Base-by-base conservation (phyloP, 768 basidiomycete genomes). In the Xerocomus brunneocitrinus region DNA sequence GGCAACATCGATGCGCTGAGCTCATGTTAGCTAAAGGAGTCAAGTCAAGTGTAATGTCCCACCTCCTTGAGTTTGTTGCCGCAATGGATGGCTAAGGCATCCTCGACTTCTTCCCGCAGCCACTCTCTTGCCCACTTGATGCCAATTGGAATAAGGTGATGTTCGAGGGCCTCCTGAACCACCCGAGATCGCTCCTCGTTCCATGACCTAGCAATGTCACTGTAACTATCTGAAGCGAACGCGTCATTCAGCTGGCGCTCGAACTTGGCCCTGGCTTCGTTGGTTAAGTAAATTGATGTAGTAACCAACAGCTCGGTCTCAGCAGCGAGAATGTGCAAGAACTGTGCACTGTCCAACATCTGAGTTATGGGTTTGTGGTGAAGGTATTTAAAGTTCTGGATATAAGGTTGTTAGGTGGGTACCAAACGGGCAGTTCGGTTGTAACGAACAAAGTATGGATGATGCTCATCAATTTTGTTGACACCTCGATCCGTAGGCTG, bases 321-420 rank as follows among this genome's bases (percentile, higher is more conserved):
- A 1, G 97, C 97, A 38, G 81, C 79, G 8, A 98, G 82, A 58
- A 98, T 95, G 59, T 91, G 85, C 25, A 98, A 76, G 71, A 95
- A 98, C 61, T 95, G 91, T 19, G 89, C 75, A 1, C 79, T 74
- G 38, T 84, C 78, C 36, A 84, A 61, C 82, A 95, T 85, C 5
- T 84, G 79, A 28, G 67, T 66, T 30, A 92, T 78, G 25, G 82
- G 83, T 64, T 97, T 98, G 55, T 87, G 78, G 27, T 78, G 74
- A 28, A 98, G 79, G 72, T 98, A 98, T 76, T 98, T 98, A 81
- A 98, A 98, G 62, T 83, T 85, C 95, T 99, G 34, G 39, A 39
- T 44, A 32, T 35, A 44, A 40, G 5, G 19, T 45, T 38, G 36
- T 67, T 32, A 58, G 54, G 19, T 40, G 5, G 27, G 41, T 28